These are phyloP conservation scores for Gracilariopsis chorda DNA, from an alignment of 23 red algal genomes.

Conservation along the genomic window DNA sequence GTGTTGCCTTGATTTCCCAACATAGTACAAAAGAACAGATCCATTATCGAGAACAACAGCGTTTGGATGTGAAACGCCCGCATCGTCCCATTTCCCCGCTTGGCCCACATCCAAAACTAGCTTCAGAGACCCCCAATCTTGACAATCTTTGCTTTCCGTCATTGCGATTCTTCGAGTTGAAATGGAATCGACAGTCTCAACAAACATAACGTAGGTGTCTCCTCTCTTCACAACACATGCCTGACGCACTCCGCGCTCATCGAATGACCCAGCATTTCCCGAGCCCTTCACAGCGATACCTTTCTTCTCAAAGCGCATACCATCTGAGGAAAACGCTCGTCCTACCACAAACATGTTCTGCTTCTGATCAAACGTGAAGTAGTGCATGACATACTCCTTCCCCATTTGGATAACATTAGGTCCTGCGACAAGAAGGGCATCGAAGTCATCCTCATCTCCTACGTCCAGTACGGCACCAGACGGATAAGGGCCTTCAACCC, in stretches of 20 bases:
- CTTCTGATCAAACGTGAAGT: conserved; percentile 34
- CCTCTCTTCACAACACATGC: conserved; percentile 4
- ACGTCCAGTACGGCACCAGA: conserved; percentile 71
- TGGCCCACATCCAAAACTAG: conserved; percentile 40
- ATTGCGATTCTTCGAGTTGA: background rate
- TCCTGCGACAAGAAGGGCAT: conserved; percentile 27
- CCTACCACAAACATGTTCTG: conserved; percentile 31
- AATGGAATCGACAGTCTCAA: background rate
- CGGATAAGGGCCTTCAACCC: conserved; percentile 64
- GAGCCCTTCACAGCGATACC: background rate
- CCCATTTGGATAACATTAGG: conserved; percentile 29
- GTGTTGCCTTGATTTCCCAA: background rate
- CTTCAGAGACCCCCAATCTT: background rate
- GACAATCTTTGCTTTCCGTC: background rate
- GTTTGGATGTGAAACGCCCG: conserved; percentile 53
- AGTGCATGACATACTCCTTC: conserved; percentile 68
- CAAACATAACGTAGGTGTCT: conserved; percentile 18
- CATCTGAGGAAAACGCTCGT: conserved; percentile 44
- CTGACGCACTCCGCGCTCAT: conserved; percentile 3
- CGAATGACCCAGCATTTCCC: background rate
- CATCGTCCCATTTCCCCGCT: conserved; percentile 48
- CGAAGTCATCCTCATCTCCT: conserved; percentile 29
- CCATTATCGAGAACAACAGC: conserved; percentile 55
- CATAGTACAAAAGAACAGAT: conserved; percentile 67
- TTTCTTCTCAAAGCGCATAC: conserved; percentile 26